Conservation (phyloP, 495 filamentous ascomycete species). For the Xylaria intraflava region DNA sequence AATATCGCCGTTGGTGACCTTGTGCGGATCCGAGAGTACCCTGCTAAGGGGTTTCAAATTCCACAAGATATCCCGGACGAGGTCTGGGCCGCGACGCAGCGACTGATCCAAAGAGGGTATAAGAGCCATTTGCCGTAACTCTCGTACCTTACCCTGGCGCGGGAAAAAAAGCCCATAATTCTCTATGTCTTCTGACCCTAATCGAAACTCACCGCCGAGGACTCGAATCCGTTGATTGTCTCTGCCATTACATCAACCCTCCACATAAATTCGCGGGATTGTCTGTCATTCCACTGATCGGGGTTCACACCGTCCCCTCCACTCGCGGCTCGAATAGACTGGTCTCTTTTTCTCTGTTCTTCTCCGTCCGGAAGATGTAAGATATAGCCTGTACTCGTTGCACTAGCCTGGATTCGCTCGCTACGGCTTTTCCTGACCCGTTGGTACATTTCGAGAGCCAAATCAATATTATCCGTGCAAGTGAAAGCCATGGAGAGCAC, state of each 20-base stretch:
- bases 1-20: conserved; percentile 35
- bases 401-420: conserved; percentile 14
- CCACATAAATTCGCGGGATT: conserved; percentile 16
- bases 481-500: conserved; percentile 12
- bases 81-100: conserved; percentile 30
- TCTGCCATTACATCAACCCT: conserved; percentile 9
- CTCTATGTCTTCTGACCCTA: background rate
- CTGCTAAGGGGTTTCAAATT: conserved; percentile 30
- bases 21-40: conserved; percentile 33
- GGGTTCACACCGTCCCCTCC: conserved; percentile 3
- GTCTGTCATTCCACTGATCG: conserved; percentile 13
- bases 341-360: conserved; percentile 17
- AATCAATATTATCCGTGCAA: background rate
- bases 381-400: conserved; percentile 8
- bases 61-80: conserved; percentile 29
- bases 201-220: background rate
- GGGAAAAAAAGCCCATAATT: background rate
- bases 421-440: conserved; percentile 12
- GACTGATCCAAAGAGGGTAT: conserved; percentile 29
- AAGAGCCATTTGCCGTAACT: conserved; percentile 26
- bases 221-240: conserved; percentile 3
- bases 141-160: background rate
- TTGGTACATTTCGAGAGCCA: conserved; percentile 18
- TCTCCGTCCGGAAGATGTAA: conserved; percentile 23
- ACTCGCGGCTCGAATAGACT: background rate